phyloP scores from a whole-genome alignment of 768 basidiomycete species.

The Mycena leptocephala region DNA sequence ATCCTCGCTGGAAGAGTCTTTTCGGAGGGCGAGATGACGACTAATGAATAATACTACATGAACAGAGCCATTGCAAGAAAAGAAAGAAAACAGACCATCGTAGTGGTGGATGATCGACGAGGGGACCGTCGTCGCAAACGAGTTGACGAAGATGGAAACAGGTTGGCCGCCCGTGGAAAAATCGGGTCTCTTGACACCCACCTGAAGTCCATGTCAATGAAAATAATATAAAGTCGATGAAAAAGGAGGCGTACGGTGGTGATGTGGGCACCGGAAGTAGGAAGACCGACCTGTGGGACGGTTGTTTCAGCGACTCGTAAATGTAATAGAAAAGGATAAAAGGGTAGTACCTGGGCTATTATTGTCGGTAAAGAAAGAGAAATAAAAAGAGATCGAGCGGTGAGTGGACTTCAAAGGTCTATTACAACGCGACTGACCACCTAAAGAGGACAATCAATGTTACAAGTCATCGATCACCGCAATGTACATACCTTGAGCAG shows the following conservation, averaged over 20 bases:
- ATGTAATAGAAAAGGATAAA: not conserved
- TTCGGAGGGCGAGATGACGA: slow-evolving; percentile 80
- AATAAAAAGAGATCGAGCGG: not conserved
- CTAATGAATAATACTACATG: slow-evolving; percentile 20
- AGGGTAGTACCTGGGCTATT: slow-evolving; percentile 19
- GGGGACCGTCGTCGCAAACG: slow-evolving; percentile 75
- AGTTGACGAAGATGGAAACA: slow-evolving; percentile 68
- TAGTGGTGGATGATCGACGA: slow-evolving; percentile 67
- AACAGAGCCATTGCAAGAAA: slow-evolving; percentile 16
- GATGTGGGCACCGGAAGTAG: slow-evolving; percentile 23
- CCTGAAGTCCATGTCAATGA: slow-evolving; percentile 16
- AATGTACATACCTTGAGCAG: slow-evolving; percentile 19
- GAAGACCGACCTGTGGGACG: slow-evolving; percentile 20
- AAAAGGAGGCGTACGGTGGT: slow-evolving; percentile 26
- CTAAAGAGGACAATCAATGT: not conserved
- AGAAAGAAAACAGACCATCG: slow-evolving; percentile 69
- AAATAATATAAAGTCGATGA: not conserved
- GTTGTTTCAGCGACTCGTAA: not conserved
- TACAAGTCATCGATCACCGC: not conserved
- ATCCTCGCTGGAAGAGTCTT: slow-evolving; percentile 77
- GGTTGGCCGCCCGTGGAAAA: slow-evolving; percentile 72
- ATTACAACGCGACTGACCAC: slow-evolving; percentile 2
- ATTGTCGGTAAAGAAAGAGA: not conserved
- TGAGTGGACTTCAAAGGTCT: not conserved
- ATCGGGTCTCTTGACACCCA: slow-evolving; percentile 80